Evolutionary conservation across 2,329 filamentous ascomycete genomes (phyloP).

Genomic region (Talaromyces atroroseus): DNA sequence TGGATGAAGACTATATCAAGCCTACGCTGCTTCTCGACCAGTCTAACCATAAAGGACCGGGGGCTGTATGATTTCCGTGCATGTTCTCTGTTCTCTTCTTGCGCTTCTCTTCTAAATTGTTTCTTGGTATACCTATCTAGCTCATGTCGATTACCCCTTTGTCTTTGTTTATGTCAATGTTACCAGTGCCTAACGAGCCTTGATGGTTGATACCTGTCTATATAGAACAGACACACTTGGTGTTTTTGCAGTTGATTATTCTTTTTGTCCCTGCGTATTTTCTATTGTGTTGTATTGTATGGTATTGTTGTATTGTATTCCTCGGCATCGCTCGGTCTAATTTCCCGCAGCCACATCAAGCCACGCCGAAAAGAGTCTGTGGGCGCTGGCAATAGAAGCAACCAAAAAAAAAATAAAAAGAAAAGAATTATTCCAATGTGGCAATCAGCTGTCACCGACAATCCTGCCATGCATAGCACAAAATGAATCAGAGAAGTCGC

Average conservation of each 20-base stretch:
- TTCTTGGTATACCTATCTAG: neutral
- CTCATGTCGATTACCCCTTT: neutral
- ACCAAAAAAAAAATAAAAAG: too few species aligned
- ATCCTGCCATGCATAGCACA: neutral
- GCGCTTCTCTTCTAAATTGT: neutral
- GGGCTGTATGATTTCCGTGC: conserved; percentile 8
- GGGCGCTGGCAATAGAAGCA: too few species aligned
- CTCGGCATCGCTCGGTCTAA: neutral
- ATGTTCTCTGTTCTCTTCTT: neutral
- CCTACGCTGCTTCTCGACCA: conserved; percentile 81
- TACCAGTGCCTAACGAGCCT: neutral
- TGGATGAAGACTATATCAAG: conserved; percentile 96
- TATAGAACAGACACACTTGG: too few species aligned
- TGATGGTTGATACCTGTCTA: conserved; percentile 4
- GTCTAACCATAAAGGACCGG: conserved; percentile 37
- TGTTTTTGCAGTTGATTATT: too few species aligned
- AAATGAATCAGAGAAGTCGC: neutral
- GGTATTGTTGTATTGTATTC: neutral
- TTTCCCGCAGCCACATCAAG: neutral
- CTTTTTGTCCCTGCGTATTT: neutral
- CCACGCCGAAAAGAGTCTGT: neutral
- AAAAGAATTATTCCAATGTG: too few species aligned
- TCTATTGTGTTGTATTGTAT: neutral
- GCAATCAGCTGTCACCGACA: too few species aligned
- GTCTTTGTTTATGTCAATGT: conserved; percentile 9